Evolutionary conservation across 2,329 filamentous ascomycete genomes (phyloP), one percentile per base, ranked within the genome.

Genomic region (Hypocrella siamensis): DNA sequence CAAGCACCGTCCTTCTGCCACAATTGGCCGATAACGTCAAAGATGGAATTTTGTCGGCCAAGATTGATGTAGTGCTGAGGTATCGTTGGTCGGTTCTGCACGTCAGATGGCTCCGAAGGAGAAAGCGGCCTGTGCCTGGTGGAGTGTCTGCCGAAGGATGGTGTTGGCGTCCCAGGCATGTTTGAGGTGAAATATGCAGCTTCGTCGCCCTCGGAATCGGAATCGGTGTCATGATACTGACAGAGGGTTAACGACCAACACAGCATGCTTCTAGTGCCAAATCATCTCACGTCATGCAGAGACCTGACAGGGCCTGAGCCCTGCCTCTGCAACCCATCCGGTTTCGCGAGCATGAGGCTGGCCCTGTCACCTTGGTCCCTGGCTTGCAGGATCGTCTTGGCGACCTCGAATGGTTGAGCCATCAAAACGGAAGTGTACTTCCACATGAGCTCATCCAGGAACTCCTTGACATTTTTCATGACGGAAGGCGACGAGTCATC

Each of bases 351-450:
- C 9, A 41, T 35, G 24, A 49, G 31, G 8, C 42, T 38, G 26
- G 60, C 61, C 22, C 58, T 44, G 32, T 62, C 62, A 42, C 69
- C 67, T 44, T 75, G 70, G 39, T 54, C 58, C 41, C 67, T 73
- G 31, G 85, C 74, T 57, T 98, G 90, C 44, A 98, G 60, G 34
- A 96, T 72, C 11, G 79, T 90, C 67, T 94, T 96, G 48, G 88
- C 85, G 35, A 94, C 86, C 62, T 96, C 90, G 53, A 98, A 96
- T 11, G 90, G 90, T 57, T 98, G 90, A 33, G 84, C 80, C 51
- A 93, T 76, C 47, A 96, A 56, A 17, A 93, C 77, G 35, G 79
- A 84, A 11, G 78, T 79, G 58, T 98, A 98, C 51, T 90, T 88
- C 76, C 86, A 92, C 53, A 93, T 52, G 41, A 90, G 72, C 52